phyloP scores from a whole-genome alignment of 257 asterid genomes.

The Galeopsis tetrahit region DNA sequence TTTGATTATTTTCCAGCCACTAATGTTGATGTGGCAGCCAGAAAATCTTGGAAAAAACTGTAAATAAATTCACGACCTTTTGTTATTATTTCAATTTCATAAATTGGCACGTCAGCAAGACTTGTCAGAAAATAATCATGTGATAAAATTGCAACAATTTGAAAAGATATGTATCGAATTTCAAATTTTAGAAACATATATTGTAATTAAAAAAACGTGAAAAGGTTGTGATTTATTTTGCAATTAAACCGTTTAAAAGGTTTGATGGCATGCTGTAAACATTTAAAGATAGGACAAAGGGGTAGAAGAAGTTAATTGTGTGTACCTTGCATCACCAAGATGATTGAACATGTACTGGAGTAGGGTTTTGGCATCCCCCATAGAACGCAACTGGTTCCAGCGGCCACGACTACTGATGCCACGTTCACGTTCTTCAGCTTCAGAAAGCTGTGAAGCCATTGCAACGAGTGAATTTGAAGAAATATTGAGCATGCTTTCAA shows the following conservation, averaged over 20 bases:
- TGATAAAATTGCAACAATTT: too few species aligned
- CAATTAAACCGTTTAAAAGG: too few species aligned
- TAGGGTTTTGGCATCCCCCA: constrained; percentile 85
- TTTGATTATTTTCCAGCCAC: too few species aligned
- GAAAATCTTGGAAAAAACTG: too few species aligned
- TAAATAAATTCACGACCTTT: too few species aligned
- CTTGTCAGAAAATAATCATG: too few species aligned
- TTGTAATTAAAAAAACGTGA: too few species aligned
- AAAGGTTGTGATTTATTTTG: not conserved
- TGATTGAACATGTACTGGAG: constrained; percentile 81
- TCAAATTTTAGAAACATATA: too few species aligned
- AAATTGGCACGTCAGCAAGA: too few species aligned
- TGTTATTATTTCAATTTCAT: too few species aligned
- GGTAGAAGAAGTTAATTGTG: not conserved
- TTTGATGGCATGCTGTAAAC: not conserved
- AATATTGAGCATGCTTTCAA: constrained; percentile 86
- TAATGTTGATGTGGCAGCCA: too few species aligned
- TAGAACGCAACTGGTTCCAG: constrained; percentile 90
- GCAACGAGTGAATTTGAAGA: constrained; percentile 90
- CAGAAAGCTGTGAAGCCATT: constrained; percentile 98
- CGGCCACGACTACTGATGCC: constrained; percentile 75
- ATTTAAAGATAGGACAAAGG: not conserved
- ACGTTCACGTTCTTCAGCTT: constrained; percentile 97
- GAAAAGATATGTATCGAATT: too few species aligned
- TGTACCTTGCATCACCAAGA: constrained; percentile 81